phyloP scores from a whole-genome alignment of 169 alveolate species.

The Haemoproteus tartakovskyi region DNA sequence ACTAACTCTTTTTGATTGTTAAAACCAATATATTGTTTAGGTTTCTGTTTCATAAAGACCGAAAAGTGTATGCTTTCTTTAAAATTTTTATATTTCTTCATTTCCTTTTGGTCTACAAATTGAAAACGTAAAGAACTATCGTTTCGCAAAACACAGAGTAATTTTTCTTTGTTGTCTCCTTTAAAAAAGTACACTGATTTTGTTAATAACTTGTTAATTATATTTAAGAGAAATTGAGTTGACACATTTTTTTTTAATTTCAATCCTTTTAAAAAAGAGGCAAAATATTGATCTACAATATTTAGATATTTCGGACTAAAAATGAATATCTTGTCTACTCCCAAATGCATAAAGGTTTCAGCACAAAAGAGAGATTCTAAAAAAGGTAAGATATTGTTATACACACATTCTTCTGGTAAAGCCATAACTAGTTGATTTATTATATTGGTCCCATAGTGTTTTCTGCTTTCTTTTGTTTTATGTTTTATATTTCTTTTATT shows the following conservation, averaged over 20 bases:
- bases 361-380: conserved; percentile 59
- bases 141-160: conserved; percentile 40
- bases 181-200: conserved; percentile 58
- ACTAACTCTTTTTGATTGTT: conserved; percentile 8
- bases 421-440: conserved; percentile 33
- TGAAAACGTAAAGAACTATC: conserved; percentile 5
- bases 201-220: conserved; percentile 29
- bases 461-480: conserved; percentile 59
- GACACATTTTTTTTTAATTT: conserved; percentile 31
- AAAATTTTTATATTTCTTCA: conserved; percentile 3
- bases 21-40: conserved; percentile 36
- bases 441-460: conserved; percentile 56
- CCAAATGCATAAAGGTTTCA: conserved; percentile 33
- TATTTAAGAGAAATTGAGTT: conserved; percentile 26
- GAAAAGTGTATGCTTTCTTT: conserved; percentile 26
- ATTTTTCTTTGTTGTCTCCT: conserved; percentile 57
- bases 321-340: conserved; percentile 57
- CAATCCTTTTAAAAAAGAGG: conserved; percentile 41
- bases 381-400: conserved; percentile 48
- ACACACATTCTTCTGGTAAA: conserved; percentile 40
- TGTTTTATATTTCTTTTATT: conserved; percentile 48
- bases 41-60: neutral
- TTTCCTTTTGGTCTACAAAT: conserved; percentile 5
- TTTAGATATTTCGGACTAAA: conserved; percentile 39
- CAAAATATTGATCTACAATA: conserved; percentile 36